Evolutionary conservation across 805 yeast species (phyloP), one percentile per base, ranked within the genome.

Genomic region (Yarrowia hollandica): DNA sequence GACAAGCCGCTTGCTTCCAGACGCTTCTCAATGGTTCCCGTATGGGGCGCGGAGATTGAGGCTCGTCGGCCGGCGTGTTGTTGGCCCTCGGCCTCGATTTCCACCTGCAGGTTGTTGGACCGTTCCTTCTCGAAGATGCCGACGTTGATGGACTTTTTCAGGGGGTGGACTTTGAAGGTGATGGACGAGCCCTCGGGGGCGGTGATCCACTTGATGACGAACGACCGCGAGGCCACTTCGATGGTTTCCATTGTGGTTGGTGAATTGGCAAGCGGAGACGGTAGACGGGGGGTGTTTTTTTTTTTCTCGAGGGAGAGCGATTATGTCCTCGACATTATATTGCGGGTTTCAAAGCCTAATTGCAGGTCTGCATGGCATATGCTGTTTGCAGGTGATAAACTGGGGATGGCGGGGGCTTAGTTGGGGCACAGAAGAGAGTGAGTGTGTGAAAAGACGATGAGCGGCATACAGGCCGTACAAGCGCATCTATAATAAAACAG

Each of bases 151-250:
- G 88, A 81, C 64, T 81, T 79, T 68, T 84, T 85, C 62, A 85
- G 70, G 1, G 98, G 97, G 66, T 84, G 85, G 56, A 90, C 78
- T 68, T 86, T 91, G 87, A 94, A 92, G 62, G 81, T 81, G 41
- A 92, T 80, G 16, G 77, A 70, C 26, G 85, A 79, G 61, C 83
- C 80, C 35, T 82, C 86, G 0, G 88, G 86, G 6, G 88, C 87
- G 62, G 83, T 81, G 59, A 91, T 83, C 98, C 98, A 94, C 66
- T 92, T 89, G 67, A 91, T 88, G 62, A 90, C 82, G 67, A 88
- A 92, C 60, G 94, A 86, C 71, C 89, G 87, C 52, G 95, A 84
- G 66, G 91, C 96, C 21, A 94, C 83, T 72, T 92, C 97, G 50
- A 94, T 80, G 1, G 90, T 84, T 72, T 92, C 98, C 97, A 90